Base-by-base conservation (phyloP, 208 protist genomes). In the Jaenimonas drosophilae region DNA sequence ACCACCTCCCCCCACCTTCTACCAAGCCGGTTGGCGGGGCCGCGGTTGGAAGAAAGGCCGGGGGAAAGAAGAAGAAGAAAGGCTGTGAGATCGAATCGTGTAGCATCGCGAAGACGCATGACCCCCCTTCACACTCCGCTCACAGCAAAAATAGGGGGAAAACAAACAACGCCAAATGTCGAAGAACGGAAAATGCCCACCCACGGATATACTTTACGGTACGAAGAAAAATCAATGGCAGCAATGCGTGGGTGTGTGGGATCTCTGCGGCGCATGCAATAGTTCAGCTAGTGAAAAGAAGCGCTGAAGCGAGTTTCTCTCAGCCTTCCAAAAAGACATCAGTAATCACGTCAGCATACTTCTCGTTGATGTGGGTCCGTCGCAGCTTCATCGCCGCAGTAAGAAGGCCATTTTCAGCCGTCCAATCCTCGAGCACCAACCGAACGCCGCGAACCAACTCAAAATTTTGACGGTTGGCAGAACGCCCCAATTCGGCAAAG, bases 301-400 rank as follows among this genome's bases (percentile, higher is more conserved):
- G 5, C 36, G n/a, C 20, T n/a, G 25, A 25, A 16, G 9, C 4
- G 24, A 48, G 26, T 5, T 17, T 26, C 55, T 40, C 60, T 14
- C 58, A 30, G 45, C 74, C 56, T 23, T 63, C 57, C 2, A 27
- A 38, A 48, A 82, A 91, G 19, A 87, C 38, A 5, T 64, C 25
- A 2, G 33, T 45, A 53, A 91, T 91, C 4, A 63, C 12, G 4
- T 64, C 43, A 14, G 49, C 62, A 48, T 78, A 88, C 4, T 53
- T 38, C 31, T 79, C 57, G 3, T 63, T 49, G 49, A 91, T 72
- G 14, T 59, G 47, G 28, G 52, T 54, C 20, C 82, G 61, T 42
- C 74, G 77, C n/a, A 91, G 61, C 48, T 91, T 91, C 64, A 75
- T 72, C 2, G 82, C 71, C 0, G 77, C 77, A 4, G 82, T 91